These are phyloP conservation scores for Saposhnikovia divaricata DNA, from an alignment of 129 eudicot genomes.

Conservation along the genomic window DNA sequence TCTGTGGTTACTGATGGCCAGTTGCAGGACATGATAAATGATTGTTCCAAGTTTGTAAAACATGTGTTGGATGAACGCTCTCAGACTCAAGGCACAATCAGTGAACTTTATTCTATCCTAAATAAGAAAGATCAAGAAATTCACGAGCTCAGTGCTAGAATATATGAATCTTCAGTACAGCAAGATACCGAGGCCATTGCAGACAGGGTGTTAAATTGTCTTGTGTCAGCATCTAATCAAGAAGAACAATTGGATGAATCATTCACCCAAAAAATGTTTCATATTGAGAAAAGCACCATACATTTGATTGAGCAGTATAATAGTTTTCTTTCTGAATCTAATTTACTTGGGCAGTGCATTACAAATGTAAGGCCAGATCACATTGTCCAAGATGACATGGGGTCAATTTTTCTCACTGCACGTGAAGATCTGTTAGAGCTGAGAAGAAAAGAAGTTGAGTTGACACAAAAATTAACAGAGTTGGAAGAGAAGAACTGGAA, in stretches of 20 bases:
- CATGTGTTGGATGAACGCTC: conserved; percentile 30
- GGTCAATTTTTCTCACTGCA: conserved; percentile 32
- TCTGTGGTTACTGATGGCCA: conserved; percentile 16
- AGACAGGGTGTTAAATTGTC: conserved; percentile 44
- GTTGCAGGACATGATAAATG: conserved; percentile 53
- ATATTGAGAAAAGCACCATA: conserved; percentile 44
- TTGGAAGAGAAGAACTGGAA: conserved; percentile 52
- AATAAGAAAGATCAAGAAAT: conserved; percentile 53
- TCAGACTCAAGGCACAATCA: conserved; percentile 32
- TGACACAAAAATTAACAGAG: conserved; percentile 34
- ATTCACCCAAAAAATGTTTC: conserved; percentile 47
- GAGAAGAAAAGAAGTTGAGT: conserved; percentile 49
- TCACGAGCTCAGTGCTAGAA: conserved; percentile 38
- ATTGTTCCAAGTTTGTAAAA: conserved; percentile 47
- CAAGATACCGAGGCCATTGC: conserved; percentile 41
- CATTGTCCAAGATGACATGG: conserved; percentile 40
- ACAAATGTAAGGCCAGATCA: conserved; percentile 42
- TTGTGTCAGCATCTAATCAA: conserved; percentile 32
- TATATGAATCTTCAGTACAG: conserved; percentile 36
- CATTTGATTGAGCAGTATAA: conserved; percentile 55
- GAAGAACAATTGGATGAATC: conserved; percentile 44
- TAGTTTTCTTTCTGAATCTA: conserved; percentile 46
- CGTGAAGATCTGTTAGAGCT: conserved; percentile 48
- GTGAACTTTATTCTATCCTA: conserved; percentile 40
- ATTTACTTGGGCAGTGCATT: conserved; percentile 52